These are phyloP conservation scores for Teunomyces tritomae DNA, from an alignment of 805 yeast species.

Conservation along the genomic window DNA sequence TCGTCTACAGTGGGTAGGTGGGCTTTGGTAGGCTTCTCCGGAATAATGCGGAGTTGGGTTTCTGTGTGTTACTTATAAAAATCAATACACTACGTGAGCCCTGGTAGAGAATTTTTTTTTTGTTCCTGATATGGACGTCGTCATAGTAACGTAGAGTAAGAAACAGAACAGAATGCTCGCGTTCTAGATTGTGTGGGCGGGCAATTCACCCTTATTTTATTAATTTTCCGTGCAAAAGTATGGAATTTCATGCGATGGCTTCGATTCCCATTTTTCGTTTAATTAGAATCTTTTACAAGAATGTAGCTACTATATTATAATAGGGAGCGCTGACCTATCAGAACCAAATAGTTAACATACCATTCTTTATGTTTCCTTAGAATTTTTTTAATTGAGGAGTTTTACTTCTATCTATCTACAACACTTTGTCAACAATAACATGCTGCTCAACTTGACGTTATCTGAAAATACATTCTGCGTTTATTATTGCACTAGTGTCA, in stretches of 20 bases:
- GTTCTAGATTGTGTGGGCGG: not conserved
- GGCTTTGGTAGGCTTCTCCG: not conserved
- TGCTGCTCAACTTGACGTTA: too few species aligned
- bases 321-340: too few species aligned
- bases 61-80: not conserved
- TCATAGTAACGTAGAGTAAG: not conserved
- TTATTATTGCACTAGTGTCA: too few species aligned
- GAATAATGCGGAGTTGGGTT: not conserved
- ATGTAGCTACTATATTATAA: too few species aligned
- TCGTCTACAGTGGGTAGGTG: not conserved
- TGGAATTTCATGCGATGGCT: not conserved
- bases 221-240: not conserved
- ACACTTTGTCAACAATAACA: too few species aligned
- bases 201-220: not conserved
- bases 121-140: not conserved
- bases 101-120: not conserved
- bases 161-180: not conserved
- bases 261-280: not conserved
- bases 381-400: too few species aligned
- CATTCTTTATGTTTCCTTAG: too few species aligned
- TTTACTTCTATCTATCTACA: too few species aligned
- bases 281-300: too few species aligned
- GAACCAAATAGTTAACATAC: too few species aligned
- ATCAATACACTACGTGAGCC: not conserved
- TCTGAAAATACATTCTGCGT: too few species aligned